Base-by-base conservation (phyloP, 1,284 basidiomycete genomes). In the Trametes sp. region DNA sequence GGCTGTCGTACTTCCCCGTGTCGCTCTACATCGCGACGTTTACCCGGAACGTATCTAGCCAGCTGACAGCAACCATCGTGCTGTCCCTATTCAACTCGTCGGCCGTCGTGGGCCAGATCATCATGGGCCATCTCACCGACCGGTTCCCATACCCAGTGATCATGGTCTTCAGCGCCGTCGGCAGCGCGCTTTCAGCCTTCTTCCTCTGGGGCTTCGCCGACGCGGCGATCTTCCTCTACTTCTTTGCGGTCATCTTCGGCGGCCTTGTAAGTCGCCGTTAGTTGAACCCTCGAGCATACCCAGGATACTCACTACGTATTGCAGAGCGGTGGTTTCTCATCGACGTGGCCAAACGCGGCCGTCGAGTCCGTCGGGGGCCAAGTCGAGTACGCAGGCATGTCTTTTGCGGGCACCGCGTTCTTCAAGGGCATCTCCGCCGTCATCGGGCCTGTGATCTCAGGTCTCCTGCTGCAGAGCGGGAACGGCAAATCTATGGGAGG, bases 191-290 rank as follows among this genome's bases (percentile, higher is more conserved):
- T 5, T 64, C 67, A 1, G 70, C 72, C 4, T 73, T 74, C 64
- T 55, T 73, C 23, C 65, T 74, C 2, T 74, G 73, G 73, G 73
- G 73, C 31, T 72, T 73, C 57, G 68, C 73, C 16, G 59, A 63
- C 53, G 62, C 69, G 1, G 57, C 72, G n/a, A 62, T 61, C 23
- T 66, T 65, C 23, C 63, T 74, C 6, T 72, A 73, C 56, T 62
- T 64, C 52, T 74, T 73, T 42, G 69, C 69, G 2, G 62, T 73
- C 24, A 67, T 74, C 21, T 74, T 72, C 52, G 73, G 73, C 73
- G 59, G 66, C n/a, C 48, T 73, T 59, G 72, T 72, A 33, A 49
- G 71, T 62, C 10, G 24, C 26, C 14, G 6, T 4, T 10, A 23
- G n/a, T 21, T 21, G 49, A 23, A 29, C n/a, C 19, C 8, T 16